phyloP scores from a whole-genome alignment of 2,329 filamentous ascomycete genomes.

The Ascosphaera aggregata region DNA sequence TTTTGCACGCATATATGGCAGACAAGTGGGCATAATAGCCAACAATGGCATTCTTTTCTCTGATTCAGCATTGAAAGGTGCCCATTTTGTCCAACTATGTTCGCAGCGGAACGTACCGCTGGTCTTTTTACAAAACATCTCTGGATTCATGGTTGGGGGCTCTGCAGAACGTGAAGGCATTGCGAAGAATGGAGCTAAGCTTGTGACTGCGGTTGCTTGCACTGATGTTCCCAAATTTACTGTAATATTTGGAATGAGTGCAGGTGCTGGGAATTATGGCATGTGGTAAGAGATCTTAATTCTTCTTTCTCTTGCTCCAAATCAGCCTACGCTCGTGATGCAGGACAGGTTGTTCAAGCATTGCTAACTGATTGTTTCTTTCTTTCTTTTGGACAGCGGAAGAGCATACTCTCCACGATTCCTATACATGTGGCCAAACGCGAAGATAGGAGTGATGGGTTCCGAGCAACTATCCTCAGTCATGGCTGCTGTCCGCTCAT shows the following conservation, averaged over 20 bases:
- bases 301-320: conserved; percentile 1
- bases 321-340: not conserved
- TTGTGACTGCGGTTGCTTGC: conserved; percentile 86
- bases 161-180: conserved; percentile 88
- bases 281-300: conserved; percentile 44
- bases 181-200: conserved; percentile 91
- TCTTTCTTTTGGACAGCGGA: conserved; percentile 40
- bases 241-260: conserved; percentile 79
- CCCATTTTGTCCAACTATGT: conserved; percentile 93
- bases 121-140: conserved; percentile 90
- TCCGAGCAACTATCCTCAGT: conserved; percentile 75
- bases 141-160: conserved; percentile 91
- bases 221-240: conserved; percentile 93
- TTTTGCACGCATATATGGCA: conserved; percentile 74
- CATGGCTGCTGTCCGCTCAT: conserved; percentile 77
- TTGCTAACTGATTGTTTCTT: conserved; percentile 2
- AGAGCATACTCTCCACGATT: conserved; percentile 80
- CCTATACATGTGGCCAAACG: conserved; percentile 94
- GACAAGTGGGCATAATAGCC: conserved; percentile 76
- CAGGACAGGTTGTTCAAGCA: too few species aligned
- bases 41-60: conserved; percentile 94
- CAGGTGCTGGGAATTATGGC: conserved; percentile 90
- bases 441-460: conserved; percentile 92
- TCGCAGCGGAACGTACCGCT: conserved; percentile 72
- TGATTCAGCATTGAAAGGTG: conserved; percentile 71